Percentiles rank a stretch among this genome's conserved stretches.
Conservation (phyloP, 352 stramenopile genomes). For the Blastocystis sp. region DNA sequence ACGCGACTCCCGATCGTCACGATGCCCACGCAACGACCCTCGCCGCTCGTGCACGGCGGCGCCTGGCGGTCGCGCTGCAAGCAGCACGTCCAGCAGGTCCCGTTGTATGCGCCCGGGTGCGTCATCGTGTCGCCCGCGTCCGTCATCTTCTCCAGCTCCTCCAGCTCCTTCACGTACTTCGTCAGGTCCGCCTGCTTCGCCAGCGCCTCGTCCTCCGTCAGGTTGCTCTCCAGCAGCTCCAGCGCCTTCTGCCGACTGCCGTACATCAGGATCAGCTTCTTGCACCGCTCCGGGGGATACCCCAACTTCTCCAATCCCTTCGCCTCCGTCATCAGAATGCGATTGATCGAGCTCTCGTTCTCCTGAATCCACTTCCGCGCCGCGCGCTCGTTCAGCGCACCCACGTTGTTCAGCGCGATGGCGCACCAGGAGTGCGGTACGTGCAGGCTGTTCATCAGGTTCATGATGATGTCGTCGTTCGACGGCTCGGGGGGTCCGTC, state of each 20-base stretch:
- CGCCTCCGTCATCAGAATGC: conserved; percentile 54
- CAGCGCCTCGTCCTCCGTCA: not conserved
- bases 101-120: conserved; percentile 29
- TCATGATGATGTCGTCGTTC: conserved; percentile 50
- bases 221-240: conserved; percentile 6
- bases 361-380: conserved; percentile 42
- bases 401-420: conserved; percentile 52
- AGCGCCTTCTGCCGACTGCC: conserved; percentile 63
- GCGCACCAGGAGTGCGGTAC: conserved; percentile 43
- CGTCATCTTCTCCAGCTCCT: not conserved
- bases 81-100: conserved; percentile 25
- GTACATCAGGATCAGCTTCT: conserved; percentile 55
- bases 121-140: not conserved
- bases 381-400: conserved; percentile 2
- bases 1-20: conserved; percentile 42
- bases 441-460: conserved; percentile 32
- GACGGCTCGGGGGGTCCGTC: conserved; percentile 65
- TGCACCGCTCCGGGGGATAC: not conserved
- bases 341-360: conserved; percentile 45
- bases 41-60: conserved; percentile 24
- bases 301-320: conserved; percentile 63
- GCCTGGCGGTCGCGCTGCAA: not conserved
- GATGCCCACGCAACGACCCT: conserved; percentile 52
- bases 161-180: conserved; percentile 47
- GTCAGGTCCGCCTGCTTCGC: conserved; percentile 1